Base-by-base conservation (phyloP, 768 basidiomycete genomes). In the Phallus indusiatus region DNA sequence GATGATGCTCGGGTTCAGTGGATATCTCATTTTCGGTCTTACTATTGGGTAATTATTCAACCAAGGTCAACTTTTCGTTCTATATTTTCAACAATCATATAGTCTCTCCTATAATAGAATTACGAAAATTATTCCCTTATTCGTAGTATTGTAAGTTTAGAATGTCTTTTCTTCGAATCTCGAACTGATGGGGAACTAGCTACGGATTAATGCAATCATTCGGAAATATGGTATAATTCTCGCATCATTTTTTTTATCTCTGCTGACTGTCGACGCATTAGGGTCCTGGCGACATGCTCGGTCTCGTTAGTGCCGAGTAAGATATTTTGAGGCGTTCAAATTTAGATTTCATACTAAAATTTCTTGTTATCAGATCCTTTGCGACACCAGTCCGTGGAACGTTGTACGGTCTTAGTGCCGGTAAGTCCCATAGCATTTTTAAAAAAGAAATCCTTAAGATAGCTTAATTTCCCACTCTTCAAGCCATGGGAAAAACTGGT, bases 211-310 rank as follows among this genome's bases (percentile, higher is more conserved):
- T 88, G 85, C 82, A 86, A 64, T 85, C 81, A 2, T 79, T 76
- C 49, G 85, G 85, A n/a, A 87, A 87, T 64, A 52, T 86, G 71
- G 82, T 80, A 72, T 66, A 18, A 34, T 47, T 33, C 5, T 35
- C 18, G 16, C 36, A 47, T 36, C 37, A 20, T 20, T 28, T 42
- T 12, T 24, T 11, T 28, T 60, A 33, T 21, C 16, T 54, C 21
- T 28, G 48, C 46, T 54, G 33, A 60, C n/a, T 65, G 42, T 22
- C 20, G 47, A 52, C 8, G 53, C 17, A 24, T 58, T 62, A 84
- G 82, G 85, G 86, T 17, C 85, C 86, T 1, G 86, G 87, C 20
- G 80, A 87, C 64, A 85, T 86, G 81, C 68, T 84, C 10, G 82
- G 83, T 53, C 75, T 86, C 47, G 80, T 82, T 53, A 83, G 81